Evolutionary conservation across 768 basidiomycete genomes (phyloP), one percentile per base, ranked within the genome.

Genomic region (Termitomyces sp.): DNA sequence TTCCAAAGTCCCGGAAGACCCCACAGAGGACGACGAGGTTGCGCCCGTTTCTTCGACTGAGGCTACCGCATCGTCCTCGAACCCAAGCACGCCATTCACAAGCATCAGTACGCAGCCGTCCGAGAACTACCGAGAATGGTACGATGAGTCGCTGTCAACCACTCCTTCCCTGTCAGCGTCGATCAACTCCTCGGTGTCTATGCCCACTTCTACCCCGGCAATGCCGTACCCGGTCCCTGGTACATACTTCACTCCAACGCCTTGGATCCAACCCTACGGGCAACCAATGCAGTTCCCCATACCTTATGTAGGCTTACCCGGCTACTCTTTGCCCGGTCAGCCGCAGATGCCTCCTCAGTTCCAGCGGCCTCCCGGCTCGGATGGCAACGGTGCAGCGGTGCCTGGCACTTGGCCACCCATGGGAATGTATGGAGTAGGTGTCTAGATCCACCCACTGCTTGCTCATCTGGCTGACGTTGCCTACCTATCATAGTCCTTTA

Each of bases 191-290:
- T 73, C 81, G 36, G 66, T 70, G n/a, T 61, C 65, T 35, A 57
- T 56, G 24, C 57, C 66, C 40, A 13, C 64, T 18, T 51, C 68
- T 52, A 55, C 62, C 11, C 57, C 63, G 2, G 52, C 60, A 16
- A 62, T 67, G 48, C 71, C 76, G 5, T 82, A 79, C 68, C 64
- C 80, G 15, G 58, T 78, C 36, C 74, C 79, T 11, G 68, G 76
- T 28, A 69, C 77, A n/a, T 78, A 77, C 24, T 86, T 80, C 65
- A 81, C 80, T 67, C 75, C 75, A 28, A 74, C 77, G 48, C 77
- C 81, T 38, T 88, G 87, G 87, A 71, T 83, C 52, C 80, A 80
- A 42, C 75, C 80, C 12, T 86, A 80, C 67, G 68, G 78, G n/a
- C 79, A 78, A 33, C 80, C 77, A 22, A 74, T 81, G 61, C 80